Percentiles rank a stretch among this genome's conserved stretches.
Conservation (phyloP, 306 rosid species). For the Mimosa bimucronata region DNA sequence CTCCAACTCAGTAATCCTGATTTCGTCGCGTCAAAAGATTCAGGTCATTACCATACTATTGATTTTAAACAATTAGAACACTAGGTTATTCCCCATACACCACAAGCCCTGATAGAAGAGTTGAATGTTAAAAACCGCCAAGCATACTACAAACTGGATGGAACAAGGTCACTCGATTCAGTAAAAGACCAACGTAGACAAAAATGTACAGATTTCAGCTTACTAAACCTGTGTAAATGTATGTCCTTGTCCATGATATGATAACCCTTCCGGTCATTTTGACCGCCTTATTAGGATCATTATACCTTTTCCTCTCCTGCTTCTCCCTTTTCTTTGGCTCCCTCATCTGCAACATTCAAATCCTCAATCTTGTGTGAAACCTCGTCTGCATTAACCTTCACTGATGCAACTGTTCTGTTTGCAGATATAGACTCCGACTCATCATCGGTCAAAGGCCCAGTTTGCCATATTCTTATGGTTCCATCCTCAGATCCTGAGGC, state of each 20-base stretch:
- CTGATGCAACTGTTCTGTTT: conserved; percentile 67
- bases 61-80: conserved; percentile 21
- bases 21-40: background rate
- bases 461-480: conserved; percentile 98
- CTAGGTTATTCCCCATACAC: conserved; percentile 21
- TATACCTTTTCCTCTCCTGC: conserved; percentile 46
- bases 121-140: conserved; percentile 26
- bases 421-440: conserved; percentile 55
- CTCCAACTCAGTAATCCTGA: no score
- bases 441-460: conserved; percentile 72
- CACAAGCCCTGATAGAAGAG: conserved; percentile 24
- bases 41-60: conserved; percentile 16
- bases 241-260: conserved; percentile 37
- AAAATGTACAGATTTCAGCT: conserved; percentile 52
- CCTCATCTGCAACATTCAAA: conserved; percentile 73
- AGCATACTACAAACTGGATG: conserved; percentile 33
- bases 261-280: conserved; percentile 36
- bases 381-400: conserved; percentile 64
- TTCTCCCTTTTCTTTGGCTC: conserved; percentile 70
- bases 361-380: conserved; percentile 82
- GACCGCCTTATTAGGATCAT: conserved; percentile 30
- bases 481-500: conserved; percentile 99
- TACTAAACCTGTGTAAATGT: conserved; percentile 35
- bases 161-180: conserved; percentile 43
- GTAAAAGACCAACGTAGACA: conserved; percentile 40